Base-by-base conservation (phyloP, 1,139 yeast genomes). In the Hemisphaericaspora xylanilytica region DNA sequence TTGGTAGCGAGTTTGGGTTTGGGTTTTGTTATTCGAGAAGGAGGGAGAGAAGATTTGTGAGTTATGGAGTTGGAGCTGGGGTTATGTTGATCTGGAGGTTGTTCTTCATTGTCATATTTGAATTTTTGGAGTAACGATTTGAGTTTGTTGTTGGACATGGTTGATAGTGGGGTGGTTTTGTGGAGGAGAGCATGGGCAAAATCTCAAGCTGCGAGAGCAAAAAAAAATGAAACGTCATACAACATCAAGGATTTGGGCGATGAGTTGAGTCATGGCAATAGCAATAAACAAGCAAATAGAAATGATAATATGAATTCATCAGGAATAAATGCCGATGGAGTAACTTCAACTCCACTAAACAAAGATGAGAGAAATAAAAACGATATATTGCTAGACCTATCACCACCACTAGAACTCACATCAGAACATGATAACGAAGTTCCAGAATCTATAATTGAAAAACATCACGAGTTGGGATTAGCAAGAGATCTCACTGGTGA, bases 391-490 rank as follows among this genome's bases (percentile, higher is more conserved):
- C 11, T 10, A 8, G n/a, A 22, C 11, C 11, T 22, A 22, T 28
- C 14, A 13, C 17, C 16, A 8, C 29, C 29, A 6, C 13, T 13
- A 12, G 17, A 27, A 5, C 3, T 27, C 5, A 3, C 31, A 15
- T 21, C 5, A 7, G 21, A 28, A 10, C 11, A 6, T 7, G 13
- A 15, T n/a, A 16, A 28, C 11, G 31, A 28, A n/a, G 31, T 31
- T 6, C 33, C 33, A 5, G 53, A 50, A 28, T 49, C 48, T 12
- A 35, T 62, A 15, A 41, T 61, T 25, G 53, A 54, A 28, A 52
- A 55, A n/a, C 65, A 59, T 39, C 73, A 71, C 2, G 67, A 63
- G 28, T 47, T 66, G 35, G 52, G 59, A 5, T 44, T 55, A n/a
- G 69, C 70, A 2, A 34, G 41, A n/a, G 51, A 58, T 14, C 42